These are phyloP conservation scores for Artemisia argyi DNA, from an alignment of 129 eudicot species.

Conservation along the genomic window DNA sequence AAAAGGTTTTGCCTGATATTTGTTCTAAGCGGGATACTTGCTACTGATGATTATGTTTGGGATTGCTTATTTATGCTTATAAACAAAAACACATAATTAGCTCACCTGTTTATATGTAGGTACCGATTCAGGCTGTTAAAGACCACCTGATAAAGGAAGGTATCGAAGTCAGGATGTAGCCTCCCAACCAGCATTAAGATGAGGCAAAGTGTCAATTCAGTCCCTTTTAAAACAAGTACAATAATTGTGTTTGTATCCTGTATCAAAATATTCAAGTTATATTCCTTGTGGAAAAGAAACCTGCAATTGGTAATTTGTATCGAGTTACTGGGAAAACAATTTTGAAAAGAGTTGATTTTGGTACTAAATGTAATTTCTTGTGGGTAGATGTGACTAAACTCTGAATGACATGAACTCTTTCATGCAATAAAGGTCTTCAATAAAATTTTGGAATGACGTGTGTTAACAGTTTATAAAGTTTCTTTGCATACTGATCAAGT, in stretches of 20 bases:
- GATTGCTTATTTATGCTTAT: no score
- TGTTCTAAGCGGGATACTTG: no score
- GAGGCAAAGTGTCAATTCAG: conserved; percentile 11
- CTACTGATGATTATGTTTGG: no score
- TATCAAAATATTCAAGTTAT: not conserved
- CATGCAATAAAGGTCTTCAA: no score
- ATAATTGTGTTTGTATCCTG: conserved; percentile 20
- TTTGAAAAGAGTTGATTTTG: not conserved
- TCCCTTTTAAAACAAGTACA: not conserved
- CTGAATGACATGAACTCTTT: no score
- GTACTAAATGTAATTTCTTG: not conserved
- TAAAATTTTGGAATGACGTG: no score
- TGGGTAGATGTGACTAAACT: not conserved
- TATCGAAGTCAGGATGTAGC: conserved; percentile 73
- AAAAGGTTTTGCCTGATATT: no score
- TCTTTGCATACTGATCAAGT: no score
- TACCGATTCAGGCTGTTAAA: conserved; percentile 81
- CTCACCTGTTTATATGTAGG: conserved; percentile 50
- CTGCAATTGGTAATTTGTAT: not conserved
- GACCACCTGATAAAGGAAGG: conserved; percentile 66
- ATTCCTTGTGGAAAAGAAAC: not conserved
- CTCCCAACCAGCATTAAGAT: conserved; percentile 2
- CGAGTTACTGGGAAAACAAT: not conserved
- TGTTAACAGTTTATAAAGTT: no score
- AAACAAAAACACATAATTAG: no score